Conservation (phyloP, 305 asterid genomes). For the Fraxinus sp. region DNA sequence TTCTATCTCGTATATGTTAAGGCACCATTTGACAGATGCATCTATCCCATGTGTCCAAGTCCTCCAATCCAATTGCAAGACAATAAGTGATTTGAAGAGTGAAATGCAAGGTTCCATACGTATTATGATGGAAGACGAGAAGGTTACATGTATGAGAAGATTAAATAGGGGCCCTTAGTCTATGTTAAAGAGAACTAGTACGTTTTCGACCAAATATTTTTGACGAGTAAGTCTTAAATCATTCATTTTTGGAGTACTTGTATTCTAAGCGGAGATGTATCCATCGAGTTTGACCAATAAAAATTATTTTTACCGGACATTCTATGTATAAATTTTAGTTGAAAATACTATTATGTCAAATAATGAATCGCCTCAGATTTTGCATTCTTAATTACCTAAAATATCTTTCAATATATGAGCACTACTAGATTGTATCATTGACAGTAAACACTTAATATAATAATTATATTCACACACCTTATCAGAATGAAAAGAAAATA, state of each 20-base stretch:
- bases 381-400: no score
- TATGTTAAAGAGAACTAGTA: not conserved
- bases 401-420: no score
- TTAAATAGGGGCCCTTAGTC: not conserved
- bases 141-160: not conserved
- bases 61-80: constrained; percentile 28
- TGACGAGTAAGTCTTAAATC: not conserved
- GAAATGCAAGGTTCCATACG: not conserved
- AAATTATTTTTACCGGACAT: no score
- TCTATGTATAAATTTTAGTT: not conserved
- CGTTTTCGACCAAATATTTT: not conserved
- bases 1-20: constrained; percentile 25
- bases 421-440: no score
- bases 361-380: no score
- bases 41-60: not conserved
- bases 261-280: no score
- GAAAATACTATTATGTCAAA: not conserved
- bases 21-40: constrained; percentile 8
- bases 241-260: not conserved
- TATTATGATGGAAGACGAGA: not conserved
- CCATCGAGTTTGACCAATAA: not conserved
- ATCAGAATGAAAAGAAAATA: no score
- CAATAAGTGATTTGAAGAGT: constrained; percentile 11
- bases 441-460: no score
- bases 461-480: no score